Evolutionary conservation across 1,284 basidiomycete species (phyloP), one percentile per base, ranked within the genome.

Genomic region (Phenoliferia sp.): DNA sequence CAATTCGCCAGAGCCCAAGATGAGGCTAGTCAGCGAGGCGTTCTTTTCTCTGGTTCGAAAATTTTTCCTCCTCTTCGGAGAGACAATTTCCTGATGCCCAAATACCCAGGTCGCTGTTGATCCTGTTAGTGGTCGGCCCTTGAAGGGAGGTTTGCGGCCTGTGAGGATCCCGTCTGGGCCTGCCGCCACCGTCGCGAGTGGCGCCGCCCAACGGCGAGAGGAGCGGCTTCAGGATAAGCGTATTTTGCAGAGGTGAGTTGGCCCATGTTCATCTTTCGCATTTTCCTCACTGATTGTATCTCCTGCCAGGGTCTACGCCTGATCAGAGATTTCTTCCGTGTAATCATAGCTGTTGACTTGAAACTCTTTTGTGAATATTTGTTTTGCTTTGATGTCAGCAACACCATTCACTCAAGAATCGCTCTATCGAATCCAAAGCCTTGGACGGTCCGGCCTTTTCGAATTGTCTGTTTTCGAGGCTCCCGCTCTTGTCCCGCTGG

Each of bases 51-150:
- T 73, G 57, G 69, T 68, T 22, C 26, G 48, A n/a, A 19, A 19
- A 63, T 56, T 34, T 19, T 10, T 32, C 57, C 26, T 35, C 34
- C 17, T n/a, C n/a, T n/a, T n/a, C n/a, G n/a, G n/a, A n/a, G n/a
- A n/a, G n/a, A n/a, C n/a, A n/a, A n/a, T n/a, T n/a, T n/a, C n/a
- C n/a, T n/a, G n/a, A n/a, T n/a, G n/a, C n/a, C 4, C n/a, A 4
- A 3, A 16, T 3, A 7, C 44, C 10, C 61, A 71, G 66, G 72
- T 74, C 59, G 71, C 73, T 1, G 64, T 73, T 63, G 72, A 74
- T 55, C 63, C 65, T 15, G 1, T 12, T 1, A 60, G 33, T 3
- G 71, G 69, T n/a, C 61, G 72, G 2, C 73, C 72, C 6, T 57
- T 72, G 39, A 62, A 60, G 32, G 67, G 66, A 22, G 59, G 39